Evolutionary conservation across 768 basidiomycete species (phyloP), one percentile per base, ranked within the genome.

Genomic region (Agaricus bisporus): DNA sequence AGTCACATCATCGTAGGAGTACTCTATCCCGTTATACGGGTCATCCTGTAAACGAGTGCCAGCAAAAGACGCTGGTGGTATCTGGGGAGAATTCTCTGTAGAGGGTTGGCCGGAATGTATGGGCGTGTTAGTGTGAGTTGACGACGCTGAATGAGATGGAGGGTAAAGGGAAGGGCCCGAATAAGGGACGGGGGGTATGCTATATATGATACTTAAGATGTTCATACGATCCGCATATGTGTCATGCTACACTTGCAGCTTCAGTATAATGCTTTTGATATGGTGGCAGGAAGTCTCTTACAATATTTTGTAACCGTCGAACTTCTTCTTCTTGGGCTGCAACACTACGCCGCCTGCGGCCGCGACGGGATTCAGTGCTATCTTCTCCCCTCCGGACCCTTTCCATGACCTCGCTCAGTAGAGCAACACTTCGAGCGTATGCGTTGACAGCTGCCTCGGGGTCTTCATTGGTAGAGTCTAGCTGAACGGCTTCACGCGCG

Each of bases 161-260:
- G 67, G 66, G 66, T 80, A 80, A 47, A 76, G 61, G 6, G 80
- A 75, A 14, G 81, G 67, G 25, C 81, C 78, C 10, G 86, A 76
- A 63, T 87, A 81, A 18, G 86, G 85, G 41, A 82, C 78, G 41
- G 86, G 78, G 22, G 88, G 88, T 66, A 93, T 91, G 66, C 83
- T 86, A 73, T 93, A 93, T 58, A 92, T 91, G 59, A 90, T 77
- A 61, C 88, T 89, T 51, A 95, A 79, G 63, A 95, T 93, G 63
- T 89, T 88, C 87, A 95, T 92, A 48, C 93, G 82, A 68, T 95
- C 91, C 55, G 89, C 91, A 67, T 95, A 95, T 8, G 93, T 95
- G 68, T 95, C 93, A 65, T 95, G 93, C 92, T 94, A 66, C 53
- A 48, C 38, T 41, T 42, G 18, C 22, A 18, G 39, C 15, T 35